These are phyloP conservation scores for Solanum tarijense DNA, from an alignment of 257 asterid genomes.

Conservation along the genomic window DNA sequence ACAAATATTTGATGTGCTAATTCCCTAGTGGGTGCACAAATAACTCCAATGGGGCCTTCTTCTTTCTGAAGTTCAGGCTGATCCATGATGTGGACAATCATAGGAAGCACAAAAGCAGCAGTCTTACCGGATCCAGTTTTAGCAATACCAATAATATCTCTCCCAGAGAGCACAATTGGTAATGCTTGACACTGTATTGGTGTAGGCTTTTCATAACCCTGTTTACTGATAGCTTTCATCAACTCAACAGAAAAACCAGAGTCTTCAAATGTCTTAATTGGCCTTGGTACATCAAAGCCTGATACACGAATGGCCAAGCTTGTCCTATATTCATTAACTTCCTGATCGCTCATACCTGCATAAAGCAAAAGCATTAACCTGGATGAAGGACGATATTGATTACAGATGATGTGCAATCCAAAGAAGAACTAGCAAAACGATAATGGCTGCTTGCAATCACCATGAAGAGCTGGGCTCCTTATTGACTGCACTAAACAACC, in stretches of 20 bases:
- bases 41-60: constrained; percentile 96
- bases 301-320: constrained; percentile 83
- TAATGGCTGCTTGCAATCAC: not conserved
- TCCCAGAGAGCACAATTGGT: constrained; percentile 89
- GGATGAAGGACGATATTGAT: not conserved
- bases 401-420: not conserved
- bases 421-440: not conserved
- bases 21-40: constrained; percentile 99
- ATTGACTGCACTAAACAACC: not conserved
- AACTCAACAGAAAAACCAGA: constrained; percentile 82
- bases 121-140: constrained; percentile 99
- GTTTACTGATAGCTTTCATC: constrained; percentile 81
- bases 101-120: constrained; percentile 90
- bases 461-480: not conserved
- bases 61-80: constrained; percentile 89
- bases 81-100: constrained; percentile 94
- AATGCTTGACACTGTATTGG: constrained; percentile 96
- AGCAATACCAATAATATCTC: constrained; percentile 93
- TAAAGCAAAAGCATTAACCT: constrained; percentile 1
- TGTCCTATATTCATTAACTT: constrained; percentile 58
- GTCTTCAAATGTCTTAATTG: constrained; percentile 72
- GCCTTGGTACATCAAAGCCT: constrained; percentile 92
- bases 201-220: constrained; percentile 87
- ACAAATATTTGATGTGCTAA: constrained; percentile 89
- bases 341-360: constrained; percentile 76